Evolutionary conservation across 2,329 filamentous ascomycete species (phyloP).

Genomic region (Penicillium rolfsii): DNA sequence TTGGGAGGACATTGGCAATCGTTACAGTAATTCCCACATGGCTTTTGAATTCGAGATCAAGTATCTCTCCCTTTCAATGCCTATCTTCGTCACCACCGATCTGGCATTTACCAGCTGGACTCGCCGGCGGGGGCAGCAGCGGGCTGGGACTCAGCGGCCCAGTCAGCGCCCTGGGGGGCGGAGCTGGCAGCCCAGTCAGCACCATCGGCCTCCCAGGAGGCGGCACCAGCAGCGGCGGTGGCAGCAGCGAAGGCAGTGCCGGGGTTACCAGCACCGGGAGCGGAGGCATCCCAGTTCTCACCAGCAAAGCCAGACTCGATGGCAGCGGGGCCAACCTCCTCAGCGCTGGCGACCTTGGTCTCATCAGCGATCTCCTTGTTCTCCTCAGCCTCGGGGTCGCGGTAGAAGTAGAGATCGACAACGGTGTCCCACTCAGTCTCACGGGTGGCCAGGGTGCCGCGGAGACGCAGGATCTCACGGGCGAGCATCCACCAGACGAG

Average conservation of each 20-base stretch:
- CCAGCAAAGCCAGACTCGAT: constrained; percentile 76
- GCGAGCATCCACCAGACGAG: constrained; percentile 99
- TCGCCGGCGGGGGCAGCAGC: constrained; percentile 29
- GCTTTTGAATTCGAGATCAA: constrained; percentile 29
- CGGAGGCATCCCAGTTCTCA: constrained; percentile 81
- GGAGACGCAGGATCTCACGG: constrained; percentile 98
- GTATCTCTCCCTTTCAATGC: constrained; percentile 35
- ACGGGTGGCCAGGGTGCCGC: constrained; percentile 92
- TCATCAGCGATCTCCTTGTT: constrained; percentile 90
- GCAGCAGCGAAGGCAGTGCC: constrained; percentile 68
- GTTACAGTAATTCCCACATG: constrained; percentile 33
- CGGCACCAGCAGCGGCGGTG: constrained; percentile 64
- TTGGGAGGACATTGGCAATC: constrained; percentile 15
- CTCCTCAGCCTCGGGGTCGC: constrained; percentile 98
- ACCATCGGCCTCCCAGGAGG: constrained; percentile 64
- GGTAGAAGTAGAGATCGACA: constrained; percentile 99
- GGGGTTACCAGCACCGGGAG: constrained; percentile 64
- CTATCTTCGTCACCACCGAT: constrained; percentile 33
- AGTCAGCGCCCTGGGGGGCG: constrained; percentile 44
- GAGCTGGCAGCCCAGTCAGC: constrained; percentile 58
- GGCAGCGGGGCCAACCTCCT: constrained; percentile 79
- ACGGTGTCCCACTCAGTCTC: constrained; percentile 99
- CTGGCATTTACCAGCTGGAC: constrained; percentile 46
- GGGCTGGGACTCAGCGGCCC: constrained; percentile 48
- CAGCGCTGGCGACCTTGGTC: constrained; percentile 77